Evolutionary conservation across 345 rosid species (phyloP).

Genomic region (Eucalyptus microcorys): DNA sequence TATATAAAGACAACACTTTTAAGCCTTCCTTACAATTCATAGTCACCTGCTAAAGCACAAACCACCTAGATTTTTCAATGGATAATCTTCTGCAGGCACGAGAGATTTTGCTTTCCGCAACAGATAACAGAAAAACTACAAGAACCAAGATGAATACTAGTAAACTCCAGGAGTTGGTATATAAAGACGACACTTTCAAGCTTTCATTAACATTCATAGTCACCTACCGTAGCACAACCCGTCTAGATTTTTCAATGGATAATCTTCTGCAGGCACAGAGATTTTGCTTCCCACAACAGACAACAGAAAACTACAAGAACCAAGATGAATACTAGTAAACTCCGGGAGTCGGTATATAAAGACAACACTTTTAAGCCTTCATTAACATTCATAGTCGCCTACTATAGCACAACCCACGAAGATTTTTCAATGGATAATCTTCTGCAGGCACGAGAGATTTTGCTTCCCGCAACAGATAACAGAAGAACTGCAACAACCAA

Average conservation of each 20-base stretch:
- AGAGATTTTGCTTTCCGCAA: not conserved
- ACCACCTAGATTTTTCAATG: not conserved
- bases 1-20: not conserved
- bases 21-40: not conserved
- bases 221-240: not conserved
- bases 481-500: not conserved
- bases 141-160: not conserved
- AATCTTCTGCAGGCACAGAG: not conserved
- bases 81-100: not conserved
- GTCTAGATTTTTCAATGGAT: not conserved
- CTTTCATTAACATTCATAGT: not conserved
- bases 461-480: not conserved
- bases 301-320: not conserved
- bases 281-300: not conserved
- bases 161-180: not conserved
- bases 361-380: not conserved
- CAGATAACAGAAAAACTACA: not conserved
- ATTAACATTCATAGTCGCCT: not conserved
- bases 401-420: not conserved
- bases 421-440: not conserved
- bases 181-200: not conserved
- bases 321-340: not conserved
- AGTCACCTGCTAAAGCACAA: not conserved
- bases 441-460: not conserved
- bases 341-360: not conserved